Evolutionary conservation across 768 basidiomycete genomes (phyloP), one percentile per base, ranked within the genome.

Genomic region (Sarcodon aspratus): DNA sequence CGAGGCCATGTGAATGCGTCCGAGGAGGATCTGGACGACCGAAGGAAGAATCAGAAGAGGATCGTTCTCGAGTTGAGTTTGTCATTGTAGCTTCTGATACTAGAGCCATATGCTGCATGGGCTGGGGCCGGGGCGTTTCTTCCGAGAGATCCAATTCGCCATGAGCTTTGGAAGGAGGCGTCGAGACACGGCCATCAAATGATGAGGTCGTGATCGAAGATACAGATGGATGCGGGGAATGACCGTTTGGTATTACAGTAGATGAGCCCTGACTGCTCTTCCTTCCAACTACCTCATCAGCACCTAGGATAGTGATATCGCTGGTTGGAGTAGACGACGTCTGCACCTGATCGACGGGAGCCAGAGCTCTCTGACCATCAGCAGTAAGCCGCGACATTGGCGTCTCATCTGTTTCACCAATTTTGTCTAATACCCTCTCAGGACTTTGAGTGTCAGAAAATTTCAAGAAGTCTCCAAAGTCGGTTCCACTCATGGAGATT

Each of bases 401-500:
- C 44, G 46, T 43, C 5, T 34, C 46, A 34, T 53, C 45, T 45
- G 45, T 52, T 33, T 44, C 51, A 45, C 72, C 69, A 3, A 69
- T 60, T 9, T 74, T 60, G 47, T 72, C 70, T 6, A 72, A 66
- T 34, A 82, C 62, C 43, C 69, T 66, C 36, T 74, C 71, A 44
- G 78, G 58, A 12, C 44, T 42, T 9, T 75, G 65, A 9, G 71
- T 69, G 21, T 70, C 59, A 6, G 80, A 76, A 33, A 77, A 75
- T 55, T 65, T 77, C 46, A 87, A 72, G 13, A 87, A 63, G 50
- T 85, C 84, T 0, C 81, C 78, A 58, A 97, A 93, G 61, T 95
- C 92, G 0, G 79, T 70, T 43, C 80, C 76, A 50, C 79, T 85
- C 67, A 95, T 74, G 12, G 92, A 94, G 62, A 95, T 85, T n/a